Conservation (phyloP, 164 flowering plant genomes). For the Vitis amurensis region DNA sequence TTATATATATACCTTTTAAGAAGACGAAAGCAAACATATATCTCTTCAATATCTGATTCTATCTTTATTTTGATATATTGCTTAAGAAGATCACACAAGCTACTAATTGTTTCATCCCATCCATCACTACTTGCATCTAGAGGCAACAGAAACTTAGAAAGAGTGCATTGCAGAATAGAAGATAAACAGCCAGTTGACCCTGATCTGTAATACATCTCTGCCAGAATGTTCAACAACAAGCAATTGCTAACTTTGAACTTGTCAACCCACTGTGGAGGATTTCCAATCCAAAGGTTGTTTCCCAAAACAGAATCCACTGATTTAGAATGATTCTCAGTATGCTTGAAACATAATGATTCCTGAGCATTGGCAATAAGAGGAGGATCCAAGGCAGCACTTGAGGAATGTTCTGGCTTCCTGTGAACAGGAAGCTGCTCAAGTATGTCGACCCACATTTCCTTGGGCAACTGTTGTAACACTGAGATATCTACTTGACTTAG, state of each 20-base stretch:
- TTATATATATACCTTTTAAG: conserved; percentile 69
- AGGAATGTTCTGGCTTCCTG: conserved; percentile 34
- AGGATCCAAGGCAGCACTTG: conserved; percentile 20
- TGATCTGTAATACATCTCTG: conserved; percentile 45
- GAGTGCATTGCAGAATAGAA: conserved; percentile 42
- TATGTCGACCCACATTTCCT: conserved; percentile 66
- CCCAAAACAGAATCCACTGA: conserved; percentile 13
- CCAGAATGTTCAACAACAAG: conserved; percentile 43
- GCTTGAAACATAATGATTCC: conserved; percentile 12
- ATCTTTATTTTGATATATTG: conserved; percentile 74
- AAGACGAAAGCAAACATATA: conserved; percentile 71
- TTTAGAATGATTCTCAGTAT: conserved; percentile 8
- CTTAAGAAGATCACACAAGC: conserved; percentile 69
- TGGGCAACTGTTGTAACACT: conserved; percentile 75
- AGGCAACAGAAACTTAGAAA: conserved; percentile 25
- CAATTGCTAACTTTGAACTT: conserved; percentile 56
- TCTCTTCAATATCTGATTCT: conserved; percentile 78
- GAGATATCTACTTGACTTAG: conserved; percentile 78
- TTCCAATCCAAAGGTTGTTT: conserved; percentile 62
- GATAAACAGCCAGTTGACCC: conserved; percentile 48
- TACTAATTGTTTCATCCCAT: conserved; percentile 40
- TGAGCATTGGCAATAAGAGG: conserved; percentile 10
- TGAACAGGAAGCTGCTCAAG: conserved; percentile 71
- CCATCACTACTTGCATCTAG: conserved; percentile 31
- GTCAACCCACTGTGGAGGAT: conserved; percentile 81